Evolutionary conservation across 2,329 filamentous ascomycete species (phyloP).

Genomic region (Alternaria postmessia): DNA sequence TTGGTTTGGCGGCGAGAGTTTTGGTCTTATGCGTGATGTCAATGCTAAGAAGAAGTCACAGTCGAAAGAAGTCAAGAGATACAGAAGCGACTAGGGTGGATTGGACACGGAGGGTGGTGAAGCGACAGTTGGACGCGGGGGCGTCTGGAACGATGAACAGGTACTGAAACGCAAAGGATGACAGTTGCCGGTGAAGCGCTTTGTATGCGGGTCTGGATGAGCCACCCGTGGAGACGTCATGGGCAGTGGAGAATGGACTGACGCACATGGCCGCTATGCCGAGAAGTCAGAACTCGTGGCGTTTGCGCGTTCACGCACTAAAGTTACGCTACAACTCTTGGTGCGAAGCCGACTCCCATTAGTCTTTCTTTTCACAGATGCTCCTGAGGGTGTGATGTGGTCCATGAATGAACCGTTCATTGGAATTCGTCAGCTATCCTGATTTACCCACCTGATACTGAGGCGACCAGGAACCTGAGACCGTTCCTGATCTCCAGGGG

Average conservation of each 20-base stretch:
- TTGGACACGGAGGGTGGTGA: conserved; percentile 3
- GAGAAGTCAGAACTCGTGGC: conserved; percentile 24
- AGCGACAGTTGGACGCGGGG: conserved; percentile 1
- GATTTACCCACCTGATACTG: conserved; percentile 1
- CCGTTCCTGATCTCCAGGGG: not conserved
- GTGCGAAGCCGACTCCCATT: conserved; percentile 9
- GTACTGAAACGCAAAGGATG: conserved; percentile 23
- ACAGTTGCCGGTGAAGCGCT: conserved; percentile 27
- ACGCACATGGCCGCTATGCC: conserved; percentile 22
- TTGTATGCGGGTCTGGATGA: conserved; percentile 30
- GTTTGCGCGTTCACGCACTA: conserved; percentile 29
- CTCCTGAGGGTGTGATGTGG: not conserved
- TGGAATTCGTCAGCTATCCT: not conserved
- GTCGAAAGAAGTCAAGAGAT: not conserved
- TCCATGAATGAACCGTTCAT: not conserved
- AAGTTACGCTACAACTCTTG: conserved; percentile 10
- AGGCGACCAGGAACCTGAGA: conserved; percentile 4
- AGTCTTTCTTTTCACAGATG: not conserved
- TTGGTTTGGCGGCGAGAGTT: not conserved
- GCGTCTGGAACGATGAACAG: conserved; percentile 5
- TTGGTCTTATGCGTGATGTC: not conserved
- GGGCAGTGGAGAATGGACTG: conserved; percentile 18
- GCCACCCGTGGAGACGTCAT: conserved; percentile 28
- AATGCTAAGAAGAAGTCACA: conserved; percentile 8
- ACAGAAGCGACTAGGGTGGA: conserved; percentile 8